A percentile compares a stretch with the other conserved stretches of the same genome.
Conservation (phyloP, 768 basidiomycete species). For the Tylopilus plumbeoviolaceoides region DNA sequence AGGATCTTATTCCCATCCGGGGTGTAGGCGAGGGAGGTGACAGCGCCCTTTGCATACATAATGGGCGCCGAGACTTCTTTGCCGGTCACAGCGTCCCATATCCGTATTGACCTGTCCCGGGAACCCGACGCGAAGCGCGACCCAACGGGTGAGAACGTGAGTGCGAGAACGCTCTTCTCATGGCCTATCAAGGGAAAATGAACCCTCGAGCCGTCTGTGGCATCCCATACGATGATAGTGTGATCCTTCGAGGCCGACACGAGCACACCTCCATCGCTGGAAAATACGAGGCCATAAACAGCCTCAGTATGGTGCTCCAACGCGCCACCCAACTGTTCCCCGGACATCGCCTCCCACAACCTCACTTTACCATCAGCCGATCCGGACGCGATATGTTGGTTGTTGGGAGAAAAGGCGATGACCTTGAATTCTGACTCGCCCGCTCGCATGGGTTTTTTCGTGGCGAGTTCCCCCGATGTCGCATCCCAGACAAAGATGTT, state of each 20-base stretch:
- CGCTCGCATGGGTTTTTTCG: constrained; percentile 14
- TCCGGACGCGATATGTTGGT: constrained; percentile 24
- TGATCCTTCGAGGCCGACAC: constrained; percentile 27
- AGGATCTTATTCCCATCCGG: constrained; percentile 27
- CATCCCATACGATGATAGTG: constrained; percentile 27
- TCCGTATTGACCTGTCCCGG: constrained; percentile 24
- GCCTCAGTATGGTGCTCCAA: constrained; percentile 19
- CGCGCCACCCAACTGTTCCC: constrained; percentile 9
- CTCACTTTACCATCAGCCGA: constrained; percentile 16
- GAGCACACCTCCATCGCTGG: constrained; percentile 22
- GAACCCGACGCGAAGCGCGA: constrained; percentile 30
- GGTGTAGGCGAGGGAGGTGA: constrained; percentile 27
- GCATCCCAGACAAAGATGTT: constrained; percentile 25
- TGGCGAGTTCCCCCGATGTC: constrained; percentile 25
- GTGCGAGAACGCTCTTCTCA: constrained; percentile 22
- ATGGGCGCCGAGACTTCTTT: constrained; percentile 14
- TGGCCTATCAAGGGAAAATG: constrained; percentile 22
- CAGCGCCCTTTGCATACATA: constrained; percentile 13
- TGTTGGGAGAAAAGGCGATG: constrained; percentile 30
- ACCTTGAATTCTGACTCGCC: constrained; percentile 9
- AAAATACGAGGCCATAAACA: constrained; percentile 29
- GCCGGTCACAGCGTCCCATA: constrained; percentile 27
- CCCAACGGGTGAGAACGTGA: constrained; percentile 28
- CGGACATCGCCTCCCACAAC: constrained; percentile 27
- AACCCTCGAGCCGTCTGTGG: constrained; percentile 7